Evolutionary conservation across 352 stramenopile species (phyloP).

Genomic region (Globisporangium uncinulatum): DNA sequence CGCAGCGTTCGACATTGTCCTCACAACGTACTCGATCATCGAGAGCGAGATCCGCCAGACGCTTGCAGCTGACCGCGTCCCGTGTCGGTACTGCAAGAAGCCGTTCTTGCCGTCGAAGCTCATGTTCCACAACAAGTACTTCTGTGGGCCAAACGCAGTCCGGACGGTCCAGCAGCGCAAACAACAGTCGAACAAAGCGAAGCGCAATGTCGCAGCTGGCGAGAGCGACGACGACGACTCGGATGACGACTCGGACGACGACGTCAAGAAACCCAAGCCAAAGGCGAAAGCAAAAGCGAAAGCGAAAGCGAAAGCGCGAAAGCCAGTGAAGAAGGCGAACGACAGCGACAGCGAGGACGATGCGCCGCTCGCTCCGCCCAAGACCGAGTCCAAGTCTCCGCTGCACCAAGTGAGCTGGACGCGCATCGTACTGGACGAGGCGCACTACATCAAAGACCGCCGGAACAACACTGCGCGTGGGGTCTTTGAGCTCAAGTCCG

Average conservation of each 20-base stretch:
- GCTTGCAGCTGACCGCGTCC: constrained; percentile 63
- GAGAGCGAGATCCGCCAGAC: constrained; percentile 88
- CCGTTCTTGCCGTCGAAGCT: constrained; percentile 94
- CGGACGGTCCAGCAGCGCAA: constrained; percentile 90
- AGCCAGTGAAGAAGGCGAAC: constrained; percentile 12
- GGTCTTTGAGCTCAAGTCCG: constrained; percentile 94
- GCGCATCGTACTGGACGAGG: constrained; percentile 96
- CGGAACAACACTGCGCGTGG: constrained; percentile 94
- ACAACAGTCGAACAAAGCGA: constrained; percentile 13
- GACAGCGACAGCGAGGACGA: constrained; percentile 33
- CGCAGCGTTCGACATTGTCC: constrained; percentile 95
- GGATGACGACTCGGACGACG: constrained; percentile 31
- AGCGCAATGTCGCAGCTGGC: constrained; percentile 48
- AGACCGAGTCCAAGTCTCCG: constrained; percentile 54
- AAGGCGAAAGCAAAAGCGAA: constrained; percentile 33
- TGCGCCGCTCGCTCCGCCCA: constrained; percentile 5
- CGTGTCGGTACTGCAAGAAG: constrained; percentile 95
- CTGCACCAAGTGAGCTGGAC: constrained; percentile 96
- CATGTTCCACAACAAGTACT: constrained; percentile 95
- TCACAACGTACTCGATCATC: constrained; percentile 98
- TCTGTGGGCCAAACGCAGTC: constrained; percentile 95
- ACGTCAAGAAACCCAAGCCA: constrained; percentile 43
- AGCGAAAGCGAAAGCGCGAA: constrained; percentile 14
- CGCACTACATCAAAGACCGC: constrained; percentile 94
- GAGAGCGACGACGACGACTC: constrained; percentile 55